A percentile compares a stretch with the other conserved stretches of the same genome.
Conservation (phyloP, 2,329 filamentous ascomycete genomes). For the Paraphoma chrysanthemicola region DNA sequence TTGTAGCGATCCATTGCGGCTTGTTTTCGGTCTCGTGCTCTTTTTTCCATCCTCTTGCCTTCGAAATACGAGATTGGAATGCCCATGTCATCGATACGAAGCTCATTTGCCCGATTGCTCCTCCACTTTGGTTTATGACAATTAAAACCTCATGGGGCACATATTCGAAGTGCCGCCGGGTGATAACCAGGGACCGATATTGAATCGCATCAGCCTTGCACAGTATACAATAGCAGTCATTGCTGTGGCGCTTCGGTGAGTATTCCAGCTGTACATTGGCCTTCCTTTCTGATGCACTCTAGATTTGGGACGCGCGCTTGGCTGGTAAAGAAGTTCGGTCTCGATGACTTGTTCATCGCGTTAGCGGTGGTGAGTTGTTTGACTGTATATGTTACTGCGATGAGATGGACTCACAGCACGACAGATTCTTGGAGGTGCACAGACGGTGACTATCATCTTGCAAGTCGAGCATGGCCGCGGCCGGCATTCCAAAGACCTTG, state of each 20-base stretch:
- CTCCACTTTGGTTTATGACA: background rate
- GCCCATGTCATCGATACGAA: conserved; percentile 18
- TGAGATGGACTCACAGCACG: background rate
- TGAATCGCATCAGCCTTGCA: conserved; percentile 31
- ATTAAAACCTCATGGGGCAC: conserved; percentile 23
- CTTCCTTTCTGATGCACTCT: conserved; percentile 2
- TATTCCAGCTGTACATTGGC: background rate
- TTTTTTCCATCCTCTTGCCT: background rate
- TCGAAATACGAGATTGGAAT: background rate
- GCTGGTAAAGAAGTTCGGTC: conserved; percentile 33
- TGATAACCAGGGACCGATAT: conserved; percentile 25
- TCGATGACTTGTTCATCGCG: conserved; percentile 36
- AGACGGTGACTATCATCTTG: conserved; percentile 32
- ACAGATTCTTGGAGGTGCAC: conserved; percentile 29
- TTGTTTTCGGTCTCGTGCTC: background rate
- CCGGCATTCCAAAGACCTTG: conserved; percentile 22
- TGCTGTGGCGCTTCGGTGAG: conserved; percentile 32
- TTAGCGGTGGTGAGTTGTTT: conserved; percentile 19
- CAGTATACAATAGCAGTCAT: conserved; percentile 28
- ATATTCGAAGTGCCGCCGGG: conserved; percentile 19
- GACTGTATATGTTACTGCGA: background rate
- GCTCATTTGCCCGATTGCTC: conserved; percentile 9
- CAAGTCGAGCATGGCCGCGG: conserved; percentile 35
- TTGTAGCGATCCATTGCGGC: background rate
- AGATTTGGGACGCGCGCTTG: conserved; percentile 34